phyloP scores from a whole-genome alignment of 176 grass and related monocot genomes.

The Lolium rigidum region DNA sequence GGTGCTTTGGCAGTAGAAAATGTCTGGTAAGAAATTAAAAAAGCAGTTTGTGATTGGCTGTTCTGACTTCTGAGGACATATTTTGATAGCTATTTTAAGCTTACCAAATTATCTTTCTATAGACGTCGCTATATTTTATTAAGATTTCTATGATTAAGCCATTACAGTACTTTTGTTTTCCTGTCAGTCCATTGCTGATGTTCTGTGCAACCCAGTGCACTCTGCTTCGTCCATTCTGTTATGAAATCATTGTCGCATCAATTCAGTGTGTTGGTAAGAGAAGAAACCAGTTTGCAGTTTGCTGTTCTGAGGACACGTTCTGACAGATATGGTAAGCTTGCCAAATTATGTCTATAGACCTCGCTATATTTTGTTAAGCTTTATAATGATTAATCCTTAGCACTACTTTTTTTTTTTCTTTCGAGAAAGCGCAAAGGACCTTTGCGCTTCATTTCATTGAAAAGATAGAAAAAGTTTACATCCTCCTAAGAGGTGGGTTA shows the following conservation, averaged over 20 bases:
- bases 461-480: no score
- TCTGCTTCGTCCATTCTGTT: not conserved
- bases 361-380: not conserved
- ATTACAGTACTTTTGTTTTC: not conserved
- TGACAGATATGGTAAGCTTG: not conserved
- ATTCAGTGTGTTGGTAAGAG: not conserved
- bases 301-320: not conserved
- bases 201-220: not conserved
- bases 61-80: not conserved
- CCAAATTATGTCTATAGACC: not conserved
- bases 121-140: not conserved
- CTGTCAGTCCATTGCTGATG: not conserved
- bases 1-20: not conserved
- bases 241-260: not conserved
- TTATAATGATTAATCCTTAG: not conserved
- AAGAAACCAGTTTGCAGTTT: not conserved
- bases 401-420: not conserved
- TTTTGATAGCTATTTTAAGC: not conserved
- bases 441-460: no score
- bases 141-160: not conserved
- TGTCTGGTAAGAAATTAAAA: not conserved
- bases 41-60: not conserved
- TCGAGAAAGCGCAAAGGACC: no score
- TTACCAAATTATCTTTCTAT: not conserved
- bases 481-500: no score